phyloP scores from a whole-genome alignment of 2,329 filamentous ascomycete species.

The Orbilia quercus region DNA sequence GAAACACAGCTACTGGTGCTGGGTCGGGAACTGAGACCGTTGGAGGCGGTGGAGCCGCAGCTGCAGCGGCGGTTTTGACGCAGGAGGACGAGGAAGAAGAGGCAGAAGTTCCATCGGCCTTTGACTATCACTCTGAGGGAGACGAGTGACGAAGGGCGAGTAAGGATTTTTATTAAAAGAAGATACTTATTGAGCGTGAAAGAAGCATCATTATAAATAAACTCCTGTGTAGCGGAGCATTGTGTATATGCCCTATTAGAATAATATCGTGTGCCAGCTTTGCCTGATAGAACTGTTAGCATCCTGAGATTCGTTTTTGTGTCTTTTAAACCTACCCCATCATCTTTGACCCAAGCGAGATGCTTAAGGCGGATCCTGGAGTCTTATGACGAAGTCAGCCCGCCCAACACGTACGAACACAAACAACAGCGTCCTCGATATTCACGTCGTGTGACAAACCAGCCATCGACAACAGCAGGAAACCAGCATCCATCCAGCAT shows the following conservation, averaged over 20 bases:
- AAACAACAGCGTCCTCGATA: constrained; percentile 13
- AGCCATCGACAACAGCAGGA: not conserved
- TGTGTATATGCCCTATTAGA: constrained; percentile 49
- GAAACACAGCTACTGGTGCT: constrained; percentile 66
- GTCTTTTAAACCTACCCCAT: too few species aligned
- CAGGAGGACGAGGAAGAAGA: constrained; percentile 78
- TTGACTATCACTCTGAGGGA: constrained; percentile 80
- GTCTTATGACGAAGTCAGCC: constrained; percentile 37
- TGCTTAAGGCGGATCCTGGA: not conserved
- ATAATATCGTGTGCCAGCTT: constrained; percentile 33
- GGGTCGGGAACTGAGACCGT: constrained; percentile 64
- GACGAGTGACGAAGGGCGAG: constrained; percentile 65
- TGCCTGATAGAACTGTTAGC: too few species aligned
- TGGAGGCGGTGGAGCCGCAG: constrained; percentile 68
- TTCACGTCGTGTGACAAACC: constrained; percentile 40
- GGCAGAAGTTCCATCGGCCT: constrained; percentile 75
- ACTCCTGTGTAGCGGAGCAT: constrained; percentile 43
- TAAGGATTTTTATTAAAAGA: constrained; percentile 7
- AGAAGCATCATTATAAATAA: constrained; percentile 33
- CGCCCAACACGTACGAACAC: constrained; percentile 17
- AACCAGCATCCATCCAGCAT: not conserved
- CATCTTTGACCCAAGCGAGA: too few species aligned
- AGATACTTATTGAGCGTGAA: constrained; percentile 13
- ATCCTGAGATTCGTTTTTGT: too few species aligned
- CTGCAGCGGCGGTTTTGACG: constrained; percentile 82